These are phyloP conservation scores for Clavaria fumosa DNA, from an alignment of 768 basidiomycete species.

Conservation along the genomic window DNA sequence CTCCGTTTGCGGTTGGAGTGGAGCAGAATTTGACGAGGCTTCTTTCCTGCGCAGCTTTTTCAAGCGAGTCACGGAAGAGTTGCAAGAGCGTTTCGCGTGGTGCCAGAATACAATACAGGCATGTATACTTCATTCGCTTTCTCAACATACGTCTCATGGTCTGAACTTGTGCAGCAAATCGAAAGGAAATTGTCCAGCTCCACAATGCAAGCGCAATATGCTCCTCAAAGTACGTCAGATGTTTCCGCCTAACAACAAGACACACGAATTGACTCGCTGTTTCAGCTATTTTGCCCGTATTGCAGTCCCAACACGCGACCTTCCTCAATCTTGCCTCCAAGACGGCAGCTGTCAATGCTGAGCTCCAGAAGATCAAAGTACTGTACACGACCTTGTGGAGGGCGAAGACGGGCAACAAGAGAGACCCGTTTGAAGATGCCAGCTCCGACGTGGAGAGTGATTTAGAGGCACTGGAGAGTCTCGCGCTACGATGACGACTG, in stretches of 20 bases:
- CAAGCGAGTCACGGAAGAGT: conserved; percentile 51
- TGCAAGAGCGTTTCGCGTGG: conserved; percentile 58
- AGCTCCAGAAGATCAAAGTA: conserved; percentile 61
- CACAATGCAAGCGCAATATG: conserved; percentile 43
- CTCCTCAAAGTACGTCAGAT: conserved; percentile 49
- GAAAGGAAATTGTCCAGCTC: conserved; percentile 67
- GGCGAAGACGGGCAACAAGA: conserved; percentile 62
- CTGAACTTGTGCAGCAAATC: conserved; percentile 40
- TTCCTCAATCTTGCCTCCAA: conserved; percentile 66
- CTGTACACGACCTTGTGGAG: conserved; percentile 71
- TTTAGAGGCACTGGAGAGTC: conserved; percentile 26
- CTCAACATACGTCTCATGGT: neutral
- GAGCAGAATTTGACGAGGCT: neutral
- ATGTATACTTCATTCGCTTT: conserved; percentile 7
- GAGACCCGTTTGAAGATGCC: conserved; percentile 60
- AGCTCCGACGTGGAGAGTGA: conserved; percentile 24
- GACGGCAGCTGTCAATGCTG: conserved; percentile 57
- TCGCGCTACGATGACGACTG: too few species aligned
- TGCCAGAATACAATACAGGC: conserved; percentile 76
- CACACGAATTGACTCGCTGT: conserved; percentile 7
- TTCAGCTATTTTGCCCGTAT: conserved; percentile 54
- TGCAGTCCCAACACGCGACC: conserved; percentile 66
- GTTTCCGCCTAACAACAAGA: conserved; percentile 5
- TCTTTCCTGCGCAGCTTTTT: conserved; percentile 38
- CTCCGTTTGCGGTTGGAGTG: neutral